Evolutionary conservation across 169 alveolate genomes (phyloP), one percentile per base, ranked within the genome.

Genomic region (Plasmodium billcollinsi): DNA sequence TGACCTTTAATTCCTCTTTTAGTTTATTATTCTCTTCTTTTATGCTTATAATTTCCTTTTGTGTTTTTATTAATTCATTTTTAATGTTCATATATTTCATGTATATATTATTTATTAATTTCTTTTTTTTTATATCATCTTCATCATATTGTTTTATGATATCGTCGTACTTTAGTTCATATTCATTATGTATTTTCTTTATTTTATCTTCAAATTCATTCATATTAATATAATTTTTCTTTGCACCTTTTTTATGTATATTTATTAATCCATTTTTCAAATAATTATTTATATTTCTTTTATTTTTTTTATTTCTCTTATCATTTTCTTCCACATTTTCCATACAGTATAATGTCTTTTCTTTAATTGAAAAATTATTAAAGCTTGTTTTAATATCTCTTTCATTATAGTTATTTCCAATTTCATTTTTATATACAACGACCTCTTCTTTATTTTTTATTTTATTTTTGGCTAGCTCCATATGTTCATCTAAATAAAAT

Each of bases 101-200:
- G 58, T 85, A 71, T 29, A 85, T 85, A 65, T 20, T 52, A 56
- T 47, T 20, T 85, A 72, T 47, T 67, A 85, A 33, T 56, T 52
- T 58, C 39, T 85, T 85, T n/a, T 85, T 71, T 62, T 71, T 72
- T 59, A 58, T 86, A 47, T 85, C 70, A 52, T 85, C 62, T n/a
- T 1, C 21, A 49, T 39, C 33, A 61, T 85, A 85, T 43, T 69
- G 71, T 66, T 54, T 63, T 43, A 29, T 24, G 20, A 85, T 39
- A 20, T 71, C 70, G n/a, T 85, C 45, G n/a, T 71, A n/a, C 21
- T 61, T 70, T 8, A 9, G 24, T 1, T 85, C 88, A 29, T 15
- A 85, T 15, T 45, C 50, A 11, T 1, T 85, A 45, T 71, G 71
- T 43, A 72, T 71, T 63, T 71, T 49, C 39, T 80, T 66, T 61